Conservation (phyloP, 1,284 basidiomycete genomes). For the Pterula multifida region DNA sequence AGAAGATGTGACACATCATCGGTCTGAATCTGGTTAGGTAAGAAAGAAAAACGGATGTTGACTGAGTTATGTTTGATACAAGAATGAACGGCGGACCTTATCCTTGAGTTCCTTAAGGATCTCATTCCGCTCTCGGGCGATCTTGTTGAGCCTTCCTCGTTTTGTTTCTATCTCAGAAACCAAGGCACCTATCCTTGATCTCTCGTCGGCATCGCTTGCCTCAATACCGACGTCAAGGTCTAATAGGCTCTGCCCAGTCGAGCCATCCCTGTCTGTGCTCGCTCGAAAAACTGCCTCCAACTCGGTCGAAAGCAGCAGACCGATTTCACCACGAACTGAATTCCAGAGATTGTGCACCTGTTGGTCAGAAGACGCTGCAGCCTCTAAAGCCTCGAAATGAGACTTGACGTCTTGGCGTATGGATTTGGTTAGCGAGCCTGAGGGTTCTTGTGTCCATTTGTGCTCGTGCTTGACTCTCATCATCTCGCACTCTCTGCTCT, state of each 20-base stretch:
- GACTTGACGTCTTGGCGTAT: slow-evolving; percentile 74
- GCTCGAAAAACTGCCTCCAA: slow-evolving; percentile 66
- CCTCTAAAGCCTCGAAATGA: slow-evolving; percentile 64
- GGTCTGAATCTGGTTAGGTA: slow-evolving; percentile 65
- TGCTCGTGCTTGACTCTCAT: slow-evolving; percentile 83
- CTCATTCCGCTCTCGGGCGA: slow-evolving; percentile 75
- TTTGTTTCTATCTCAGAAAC: slow-evolving; percentile 72
- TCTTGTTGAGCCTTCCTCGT: slow-evolving; percentile 67
- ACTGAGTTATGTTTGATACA: slow-evolving; percentile 1
- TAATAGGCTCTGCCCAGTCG: slow-evolving; percentile 41
- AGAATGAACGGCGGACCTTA: too few relatives aligned
- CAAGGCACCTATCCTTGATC: slow-evolving; percentile 52
- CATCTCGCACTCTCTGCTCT: slow-evolving; percentile 74
- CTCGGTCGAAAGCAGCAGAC: slow-evolving; percentile 42
- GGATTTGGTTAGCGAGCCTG: slow-evolving; percentile 58
- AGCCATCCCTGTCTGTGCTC: slow-evolving; percentile 33
- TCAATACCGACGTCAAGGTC: slow-evolving; percentile 61
- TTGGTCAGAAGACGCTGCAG: slow-evolving; percentile 70
- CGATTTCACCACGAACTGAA: slow-evolving; percentile 56
- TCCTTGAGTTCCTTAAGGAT: slow-evolving; percentile 92
- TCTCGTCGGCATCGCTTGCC: slow-evolving; percentile 55
- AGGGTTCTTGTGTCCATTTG: slow-evolving; percentile 84
- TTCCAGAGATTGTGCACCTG: slow-evolving; percentile 74
- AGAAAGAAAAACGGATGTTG: not conserved
- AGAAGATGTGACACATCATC: slow-evolving; percentile 96